Evolutionary conservation across 1,284 basidiomycete species (phyloP), one percentile per base, ranked within the genome.

Genomic region (Melampsora americana): DNA sequence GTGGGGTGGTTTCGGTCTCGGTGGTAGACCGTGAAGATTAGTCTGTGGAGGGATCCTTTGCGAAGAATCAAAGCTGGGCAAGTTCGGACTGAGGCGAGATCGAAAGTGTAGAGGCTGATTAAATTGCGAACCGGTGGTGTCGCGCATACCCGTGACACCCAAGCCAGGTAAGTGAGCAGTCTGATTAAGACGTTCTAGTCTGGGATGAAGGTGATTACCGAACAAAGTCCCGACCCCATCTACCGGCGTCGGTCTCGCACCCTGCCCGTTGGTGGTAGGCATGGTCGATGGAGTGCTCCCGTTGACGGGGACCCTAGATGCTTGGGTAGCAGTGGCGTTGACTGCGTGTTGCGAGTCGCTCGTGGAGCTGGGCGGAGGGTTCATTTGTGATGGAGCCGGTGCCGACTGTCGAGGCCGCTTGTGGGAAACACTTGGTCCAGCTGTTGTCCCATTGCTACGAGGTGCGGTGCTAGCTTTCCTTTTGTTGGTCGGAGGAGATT

Each of bases 331-430:
- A 18, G 53, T 30, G 9, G 53, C n/a, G 28, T 59, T 59, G n/a
- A 18, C 53, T 5, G n/a, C 23, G 53, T 11, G 9, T 30, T 18
- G 16, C 53, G 53, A 59, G 28, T 59, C 53, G 16, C 2, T 11
- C 6, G 23, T 59, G 53, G 53, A 59, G 3, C n/a, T 23, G n/a
- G n/a, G 12, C n/a, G 53, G 53, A 23, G 53, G n/a, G 53, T 59
- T 23, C 28, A 28, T 26, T 59, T 59, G 53, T 11, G 53, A 23
- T n/a, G 46, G 46, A 28, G 3, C 23, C 12, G 48, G 50, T 5
- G 28, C 30, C 28, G 65, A 60, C 30, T 30, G 64, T 44, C 71
- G 71, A 42, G 64, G 64, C 35, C 50, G 65, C n/a, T 74, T 74
- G 28, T 28, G 48, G 44, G 71, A 44, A 9, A 20, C 20, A 32